Base-by-base conservation (phyloP, 2,329 filamentous ascomycete species). In the Aspergillus ochraceus region DNA sequence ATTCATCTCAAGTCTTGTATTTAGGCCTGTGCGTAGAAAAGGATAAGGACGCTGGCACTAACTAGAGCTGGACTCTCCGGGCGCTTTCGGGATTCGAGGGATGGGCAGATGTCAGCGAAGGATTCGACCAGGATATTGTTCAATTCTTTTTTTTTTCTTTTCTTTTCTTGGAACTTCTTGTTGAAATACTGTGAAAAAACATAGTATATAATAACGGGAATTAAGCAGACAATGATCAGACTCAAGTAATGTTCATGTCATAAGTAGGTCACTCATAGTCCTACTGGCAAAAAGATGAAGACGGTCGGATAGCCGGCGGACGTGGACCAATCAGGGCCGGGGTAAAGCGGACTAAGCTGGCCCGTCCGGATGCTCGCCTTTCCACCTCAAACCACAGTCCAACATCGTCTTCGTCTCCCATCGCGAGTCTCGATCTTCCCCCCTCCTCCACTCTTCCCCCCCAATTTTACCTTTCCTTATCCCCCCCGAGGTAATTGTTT, bases 341-440 rank as follows among this genome's bases (percentile, higher is more conserved):
- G 66, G 63, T 65, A 72, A 76, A 76, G 69, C 62, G 64, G 69
- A 69, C 68, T 67, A 71, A 69, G 68, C 70, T 73, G 70, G 66
- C 61, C 59, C 56, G 61, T 69, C 70, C 74, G 70, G 72, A 71
- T 69, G 61, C 71, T 74, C 71, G 70, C 70, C 73, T 72, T 72
- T 76, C 73, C 70, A 74, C 71, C 70, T 75, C 74, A 71, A 75
- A 75, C 73, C 72, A 76, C 70, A 69, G 66, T 65, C 68, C 60
- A 70, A 65, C 68, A 54, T 68, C 70, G 66, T 72, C 69, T 70
- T 71, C 69, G 66, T 67, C 65, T 67, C 66, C 67, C 67, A 71
- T 70, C 69, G 63, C 65, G 60, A 68, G 60, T 62, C 70, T 67
- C 66, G 63, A 59, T 57, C 61, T 64, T 62, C 64, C 62, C 64